Evolutionary conservation across 1,139 yeast species (phyloP), one percentile per base, ranked within the genome.

Genomic region (Saccharomycopsis hybrid): DNA sequence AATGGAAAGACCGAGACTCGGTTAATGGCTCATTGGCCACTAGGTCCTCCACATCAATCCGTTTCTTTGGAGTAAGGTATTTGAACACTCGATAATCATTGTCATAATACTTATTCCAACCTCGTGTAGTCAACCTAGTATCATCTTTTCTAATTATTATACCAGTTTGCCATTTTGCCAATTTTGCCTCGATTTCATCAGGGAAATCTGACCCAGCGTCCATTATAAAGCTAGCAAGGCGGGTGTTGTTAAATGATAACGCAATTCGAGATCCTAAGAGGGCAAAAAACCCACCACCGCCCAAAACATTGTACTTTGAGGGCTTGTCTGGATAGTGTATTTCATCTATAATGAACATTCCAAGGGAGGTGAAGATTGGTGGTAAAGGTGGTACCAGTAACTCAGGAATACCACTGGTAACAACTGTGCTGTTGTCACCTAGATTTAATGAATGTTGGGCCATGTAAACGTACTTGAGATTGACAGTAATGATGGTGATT

Each of bases 271-370:
- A 82, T 0, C 96, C 96, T n/a, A 84, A 70, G 1, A 82, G 78
- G 1, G 90, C 89, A 62, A 78, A 90, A 0, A 92, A 77, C 0
- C 96, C 97, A 1, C 90, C 97, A 0, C 97, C 97, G 0, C 97
- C 97, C 41, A 87, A 72, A 5, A 89, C 72, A 60, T 86, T 69
- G 47, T 65, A 62, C 30, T 77, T 76, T 0, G 77, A 60, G 1
- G 65, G 63, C 4, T 73, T 67, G 27, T 70, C 66, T 45, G 72
- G 67, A 5, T 68, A 82, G 51, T 78, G 80, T 58, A 89, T 87
- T 56, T 87, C 96, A 63, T 90, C 97, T n/a, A 90, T 76, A 59
- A 90, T 88, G 65, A 88, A 85, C 89, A 90, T 84, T 46, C 97
- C 97, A 66, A 86, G 69, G 1, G 94, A 77, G 11, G 81, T 70